Evolutionary conservation across 495 filamentous ascomycete genomes (phyloP).

Genomic region (Schizothecium vesticola): DNA sequence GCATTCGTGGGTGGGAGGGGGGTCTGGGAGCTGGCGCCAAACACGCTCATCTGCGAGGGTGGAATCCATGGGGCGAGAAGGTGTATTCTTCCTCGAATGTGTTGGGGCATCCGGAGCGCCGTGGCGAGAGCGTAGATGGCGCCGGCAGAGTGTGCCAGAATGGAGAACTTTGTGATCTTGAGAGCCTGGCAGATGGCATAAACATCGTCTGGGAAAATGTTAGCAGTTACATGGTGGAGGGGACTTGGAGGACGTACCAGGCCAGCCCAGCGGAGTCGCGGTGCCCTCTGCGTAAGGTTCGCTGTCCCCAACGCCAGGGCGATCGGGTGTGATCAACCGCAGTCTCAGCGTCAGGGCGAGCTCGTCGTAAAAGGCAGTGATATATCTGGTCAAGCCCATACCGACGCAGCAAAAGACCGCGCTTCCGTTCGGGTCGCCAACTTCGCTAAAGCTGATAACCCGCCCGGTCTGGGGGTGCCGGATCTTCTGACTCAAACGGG

Average conservation of each 20-base stretch:
- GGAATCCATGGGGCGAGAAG: slow-evolving; percentile 97
- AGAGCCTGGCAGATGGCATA: slow-evolving; percentile 88
- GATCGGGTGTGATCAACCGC: slow-evolving; percentile 86
- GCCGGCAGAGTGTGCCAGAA: slow-evolving; percentile 94
- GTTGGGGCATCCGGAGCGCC: slow-evolving; percentile 89
- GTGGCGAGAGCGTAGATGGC: slow-evolving; percentile 97
- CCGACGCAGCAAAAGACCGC: slow-evolving; percentile 96
- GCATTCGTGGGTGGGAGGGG: slow-evolving; percentile 67
- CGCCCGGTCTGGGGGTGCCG: slow-evolving; percentile 78
- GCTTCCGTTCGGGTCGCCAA: slow-evolving; percentile 85
- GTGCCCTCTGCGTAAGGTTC: slow-evolving; percentile 73
- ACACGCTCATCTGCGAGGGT: slow-evolving; percentile 86
- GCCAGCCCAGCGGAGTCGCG: slow-evolving; percentile 88
- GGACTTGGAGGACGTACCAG: slow-evolving; percentile 56
- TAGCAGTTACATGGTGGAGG: slow-evolving; percentile 1
- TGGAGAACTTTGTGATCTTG: slow-evolving; percentile 93
- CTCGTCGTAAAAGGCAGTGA: slow-evolving; percentile 97
- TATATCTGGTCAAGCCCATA: slow-evolving; percentile 94
- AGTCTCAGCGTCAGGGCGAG: slow-evolving; percentile 83
- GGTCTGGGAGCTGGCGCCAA: slow-evolving; percentile 63
- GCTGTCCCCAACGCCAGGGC: slow-evolving; percentile 91
- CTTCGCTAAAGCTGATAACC: slow-evolving; percentile 91
- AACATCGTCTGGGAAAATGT: slow-evolving; percentile 68
- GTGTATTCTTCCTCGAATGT: slow-evolving; percentile 92
- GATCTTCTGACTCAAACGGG: slow-evolving; percentile 82